Conservation (phyloP, 2,329 filamentous ascomycete genomes). For the Botryotinia convoluta region DNA sequence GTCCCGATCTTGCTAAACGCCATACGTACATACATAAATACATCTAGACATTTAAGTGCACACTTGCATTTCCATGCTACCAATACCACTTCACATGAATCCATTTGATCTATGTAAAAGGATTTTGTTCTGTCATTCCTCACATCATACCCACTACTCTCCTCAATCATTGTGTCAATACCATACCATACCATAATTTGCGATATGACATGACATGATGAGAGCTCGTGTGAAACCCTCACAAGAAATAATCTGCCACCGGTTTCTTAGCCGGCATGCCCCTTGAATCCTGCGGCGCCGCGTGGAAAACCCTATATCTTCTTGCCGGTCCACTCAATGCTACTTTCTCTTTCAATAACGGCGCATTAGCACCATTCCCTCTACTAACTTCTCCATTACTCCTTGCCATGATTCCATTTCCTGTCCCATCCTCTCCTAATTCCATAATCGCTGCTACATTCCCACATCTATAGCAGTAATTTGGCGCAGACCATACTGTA, state of each 20-base stretch:
- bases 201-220: background rate
- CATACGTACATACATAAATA: background rate
- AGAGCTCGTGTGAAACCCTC: background rate
- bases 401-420: constrained; percentile 49
- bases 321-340: constrained; percentile 72
- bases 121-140: background rate
- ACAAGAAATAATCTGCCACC: constrained; percentile 93
- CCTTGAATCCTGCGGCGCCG: constrained; percentile 89
- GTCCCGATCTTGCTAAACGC: background rate
- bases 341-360: constrained; percentile 50
- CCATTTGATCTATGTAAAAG: background rate
- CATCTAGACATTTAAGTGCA: background rate
- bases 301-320: constrained; percentile 92
- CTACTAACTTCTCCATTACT: constrained; percentile 49
- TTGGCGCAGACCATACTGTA: constrained; percentile 97
- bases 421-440: constrained; percentile 80
- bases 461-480: constrained; percentile 89
- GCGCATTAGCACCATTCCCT: constrained; percentile 49
- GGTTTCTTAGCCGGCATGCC: constrained; percentile 99
- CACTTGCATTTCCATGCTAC: background rate
- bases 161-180: background rate
- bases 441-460: constrained; percentile 96
- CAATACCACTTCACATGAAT: background rate
- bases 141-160: background rate
- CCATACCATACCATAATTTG: background rate